Evolutionary conservation across 2,329 filamentous ascomycete species (phyloP), one percentile per base, ranked within the genome.

Genomic region (Pseudogymnoascus sp.): DNA sequence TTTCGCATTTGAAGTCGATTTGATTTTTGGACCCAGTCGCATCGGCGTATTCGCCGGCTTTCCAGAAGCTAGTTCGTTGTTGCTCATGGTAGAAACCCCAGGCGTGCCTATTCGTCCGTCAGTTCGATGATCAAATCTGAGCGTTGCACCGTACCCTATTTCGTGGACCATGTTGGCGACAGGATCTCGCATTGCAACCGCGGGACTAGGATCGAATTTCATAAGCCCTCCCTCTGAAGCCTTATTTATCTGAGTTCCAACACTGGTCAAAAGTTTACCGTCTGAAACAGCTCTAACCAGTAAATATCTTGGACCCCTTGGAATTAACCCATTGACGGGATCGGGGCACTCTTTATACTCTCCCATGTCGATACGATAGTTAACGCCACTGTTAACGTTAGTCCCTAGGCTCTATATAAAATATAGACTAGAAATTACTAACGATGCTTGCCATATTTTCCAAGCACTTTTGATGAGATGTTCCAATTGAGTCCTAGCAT

Each of bases 1-100:
- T 61, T 61, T 29, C 23, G 42, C 60, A 61, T 15, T 31, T 31
- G 15, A 61, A 61, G 1, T 61, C 29, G 33, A 61, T 46, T 42
- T 61, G 60, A 29, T 61, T 61, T 40, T 13, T 15, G 37, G 13
- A n/a, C 17, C 60, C 60, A 46, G 21, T 46, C 21, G 23, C 60
- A 0, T 19, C 37, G 11, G 37, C 60, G 19, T 42, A 44, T 15
- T 53, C 61, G 2, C 61, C 61, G 5, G 11, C 1, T 26, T 44
- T 35, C 61, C 61, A 62, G 10, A 53, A 62, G 38, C 3, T 37
- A 6, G 44, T n/a, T 59, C 61, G 42, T 26, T 62, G 61, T 3
- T 62, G 61, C 33, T 62, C 61, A 6, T 62, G 61, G 21, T 31
- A 61, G 60, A 61, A 61, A 10, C 60, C 60, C 60, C 60, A 61